These are phyloP conservation scores for Parastagonospora avenae DNA, from an alignment of 2,329 filamentous ascomycete species.

Conservation along the genomic window DNA sequence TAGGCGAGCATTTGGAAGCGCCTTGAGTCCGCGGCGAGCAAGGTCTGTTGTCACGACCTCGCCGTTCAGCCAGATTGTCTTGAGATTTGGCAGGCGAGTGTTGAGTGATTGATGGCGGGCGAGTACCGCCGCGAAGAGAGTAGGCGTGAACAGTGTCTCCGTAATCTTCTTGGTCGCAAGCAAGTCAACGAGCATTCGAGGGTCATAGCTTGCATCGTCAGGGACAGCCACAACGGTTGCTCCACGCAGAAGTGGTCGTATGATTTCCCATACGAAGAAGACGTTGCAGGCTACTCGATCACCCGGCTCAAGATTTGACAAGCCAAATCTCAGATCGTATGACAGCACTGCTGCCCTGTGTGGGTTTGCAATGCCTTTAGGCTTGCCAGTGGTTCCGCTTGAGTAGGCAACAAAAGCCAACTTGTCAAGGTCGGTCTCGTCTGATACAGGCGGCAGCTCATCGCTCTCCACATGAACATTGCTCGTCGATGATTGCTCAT, in stretches of 20 bases:
- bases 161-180: conserved; percentile 70
- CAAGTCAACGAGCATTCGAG: conserved; percentile 72
- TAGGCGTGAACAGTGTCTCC: conserved; percentile 84
- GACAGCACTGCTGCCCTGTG: conserved; percentile 75
- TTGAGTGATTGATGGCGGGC: conserved; percentile 70
- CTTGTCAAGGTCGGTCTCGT: conserved; percentile 71
- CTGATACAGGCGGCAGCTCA: conserved; percentile 58
- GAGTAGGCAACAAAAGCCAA: conserved; percentile 83
- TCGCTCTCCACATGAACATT: conserved; percentile 48
- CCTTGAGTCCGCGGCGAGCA: conserved; percentile 68
- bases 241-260: conserved; percentile 75
- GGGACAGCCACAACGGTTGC: conserved; percentile 77
- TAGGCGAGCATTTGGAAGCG: conserved; percentile 70
- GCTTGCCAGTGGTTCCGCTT: conserved; percentile 76
- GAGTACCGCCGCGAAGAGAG: conserved; percentile 74
- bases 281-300: conserved; percentile 87
- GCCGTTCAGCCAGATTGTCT: conserved; percentile 79
- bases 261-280: conserved; percentile 85
- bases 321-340: conserved; percentile 72
- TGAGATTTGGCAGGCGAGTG: conserved; percentile 66
- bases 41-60: conserved; percentile 83
- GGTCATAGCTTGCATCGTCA: conserved; percentile 79
- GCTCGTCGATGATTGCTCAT: conserved; percentile 48
- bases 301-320: conserved; percentile 72
- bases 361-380: conserved; percentile 83